Base-by-base conservation (phyloP, 2,329 filamentous ascomycete genomes). In the Clarireedia paspali region DNA sequence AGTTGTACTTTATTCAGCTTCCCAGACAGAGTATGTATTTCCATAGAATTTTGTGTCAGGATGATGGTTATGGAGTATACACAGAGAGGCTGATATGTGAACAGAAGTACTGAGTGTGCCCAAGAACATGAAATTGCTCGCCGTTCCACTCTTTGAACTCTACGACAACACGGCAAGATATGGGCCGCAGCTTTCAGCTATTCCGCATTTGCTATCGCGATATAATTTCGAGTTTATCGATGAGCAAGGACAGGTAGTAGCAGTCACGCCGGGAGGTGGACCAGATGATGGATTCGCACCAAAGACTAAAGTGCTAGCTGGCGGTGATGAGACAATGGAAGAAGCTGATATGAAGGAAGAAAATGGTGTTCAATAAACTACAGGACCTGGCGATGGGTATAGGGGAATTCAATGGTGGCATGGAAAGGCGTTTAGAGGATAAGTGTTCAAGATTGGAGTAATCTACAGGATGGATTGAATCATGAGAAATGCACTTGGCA, bases 51-150 rank as follows among this genome's bases (percentile, higher is more conserved):
- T 14, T 4, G 30, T 5, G 30, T 4, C 12, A 24, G 10, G 42
- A 10, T 51, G 17, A 14, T 24, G 20, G 20, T 4, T 47, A 9
- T 26, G 23, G 24, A 34, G 20, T 47, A 20, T 2, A 14, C 24
- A 9, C 14, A 6, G 26, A 27, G 17, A 47, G 20, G 4, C 47
- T 50, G 39, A 53, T 60, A 63, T 60, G 59, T 55, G 27, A 34
- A 55, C 70, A 95, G 91, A 96, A 75, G 88, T 97, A 14, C 80
- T 99, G 45, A 95, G 89, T 67, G 94, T 99, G 7, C 94, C 94
- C 0, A 99, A 99, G 77, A 99, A 99, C 74, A 97, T 99, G 94
- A 99, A 99, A 72, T 84, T 99, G 24, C 85, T 99, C 42, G 94
- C 94, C 1, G 94, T 99, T 1, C 94, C 94, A 0, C 79, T 99